Conservation (phyloP, 176 grass and related monocot genomes). For the Hyparrhenia diplandra region DNA sequence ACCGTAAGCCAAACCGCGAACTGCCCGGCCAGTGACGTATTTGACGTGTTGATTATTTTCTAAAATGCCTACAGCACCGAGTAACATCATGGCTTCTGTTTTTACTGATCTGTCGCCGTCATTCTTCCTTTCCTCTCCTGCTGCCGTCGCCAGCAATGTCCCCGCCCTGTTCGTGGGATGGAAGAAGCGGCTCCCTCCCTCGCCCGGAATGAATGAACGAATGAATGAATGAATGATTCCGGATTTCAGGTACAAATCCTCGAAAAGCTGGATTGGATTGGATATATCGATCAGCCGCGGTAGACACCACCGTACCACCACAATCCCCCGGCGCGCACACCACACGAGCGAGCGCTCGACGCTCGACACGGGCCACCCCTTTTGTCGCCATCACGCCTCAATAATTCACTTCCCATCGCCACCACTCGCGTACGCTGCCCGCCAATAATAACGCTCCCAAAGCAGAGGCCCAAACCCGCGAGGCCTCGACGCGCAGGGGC, state of each 20-base stretch:
- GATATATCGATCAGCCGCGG: not conserved
- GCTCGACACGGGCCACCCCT: not conserved
- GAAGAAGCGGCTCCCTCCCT: not conserved
- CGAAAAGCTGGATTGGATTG: not conserved
- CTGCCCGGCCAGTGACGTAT: not conserved
- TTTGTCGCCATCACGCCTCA: constrained; percentile 45
- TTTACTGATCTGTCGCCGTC: not conserved
- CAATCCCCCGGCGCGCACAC: not conserved
- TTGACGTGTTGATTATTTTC: not conserved
- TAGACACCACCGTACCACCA: not conserved
- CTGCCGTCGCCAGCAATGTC: not conserved
- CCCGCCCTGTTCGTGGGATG: too few species aligned
- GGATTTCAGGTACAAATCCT: not conserved
- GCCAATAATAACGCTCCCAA: constrained; percentile 43
- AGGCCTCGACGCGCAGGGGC: constrained; percentile 19
- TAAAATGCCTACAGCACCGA: not conserved
- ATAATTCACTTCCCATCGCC: constrained; percentile 48
- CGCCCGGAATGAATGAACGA: not conserved
- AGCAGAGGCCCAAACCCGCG: constrained; percentile 12
- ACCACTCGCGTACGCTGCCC: not conserved
- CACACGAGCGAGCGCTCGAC: constrained; percentile 5
- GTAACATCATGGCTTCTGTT: not conserved
- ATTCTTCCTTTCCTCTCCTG: not conserved
- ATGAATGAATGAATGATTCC: too few species aligned
- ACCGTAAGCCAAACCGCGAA: not conserved